Conservation (phyloP, 23 red algal genomes). For the Porphyridium purpureum region DNA sequence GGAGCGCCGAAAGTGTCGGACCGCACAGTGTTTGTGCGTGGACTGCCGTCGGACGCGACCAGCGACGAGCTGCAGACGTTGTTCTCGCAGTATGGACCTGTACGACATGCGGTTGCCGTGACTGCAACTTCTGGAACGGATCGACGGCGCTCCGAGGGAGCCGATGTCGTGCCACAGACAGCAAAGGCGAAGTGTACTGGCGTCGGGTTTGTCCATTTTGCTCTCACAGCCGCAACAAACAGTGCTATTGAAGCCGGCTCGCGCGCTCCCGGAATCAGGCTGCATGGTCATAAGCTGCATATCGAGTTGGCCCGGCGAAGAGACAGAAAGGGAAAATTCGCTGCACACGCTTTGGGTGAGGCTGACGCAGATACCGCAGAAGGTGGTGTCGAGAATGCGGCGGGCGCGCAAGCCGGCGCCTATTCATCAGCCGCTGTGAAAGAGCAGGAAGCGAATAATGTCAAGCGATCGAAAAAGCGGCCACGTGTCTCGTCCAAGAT, state of each 20-base stretch:
- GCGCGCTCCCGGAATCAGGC: conserved; percentile 20
- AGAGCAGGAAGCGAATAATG: no score
- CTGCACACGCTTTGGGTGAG: not conserved
- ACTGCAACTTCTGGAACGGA: no score
- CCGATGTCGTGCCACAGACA: no score
- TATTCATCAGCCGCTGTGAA: no score
- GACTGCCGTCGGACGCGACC: conserved; percentile 13
- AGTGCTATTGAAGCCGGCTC: conserved; percentile 26
- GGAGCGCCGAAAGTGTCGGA: not conserved
- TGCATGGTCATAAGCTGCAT: conserved; percentile 12
- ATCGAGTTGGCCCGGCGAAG: conserved; percentile 25
- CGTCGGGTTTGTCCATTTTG: conserved; percentile 58
- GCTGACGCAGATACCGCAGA: conserved; percentile 3
- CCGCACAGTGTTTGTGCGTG: conserved; percentile 38
- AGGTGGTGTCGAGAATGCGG: not conserved
- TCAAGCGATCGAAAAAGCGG: no score
- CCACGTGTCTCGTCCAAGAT: no score
- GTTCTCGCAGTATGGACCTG: conserved; percentile 31
- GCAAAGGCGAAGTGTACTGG: conserved; percentile 18
- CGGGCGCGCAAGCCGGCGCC: no score
- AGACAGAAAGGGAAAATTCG: conserved; percentile 1
- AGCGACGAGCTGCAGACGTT: conserved; percentile 18
- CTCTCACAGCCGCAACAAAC: conserved; percentile 23
- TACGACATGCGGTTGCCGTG: conserved; percentile 33
- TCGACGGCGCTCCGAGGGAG: no score